phyloP scores from a whole-genome alignment of 768 basidiomycete genomes.

The Steccherinum ochraceum region DNA sequence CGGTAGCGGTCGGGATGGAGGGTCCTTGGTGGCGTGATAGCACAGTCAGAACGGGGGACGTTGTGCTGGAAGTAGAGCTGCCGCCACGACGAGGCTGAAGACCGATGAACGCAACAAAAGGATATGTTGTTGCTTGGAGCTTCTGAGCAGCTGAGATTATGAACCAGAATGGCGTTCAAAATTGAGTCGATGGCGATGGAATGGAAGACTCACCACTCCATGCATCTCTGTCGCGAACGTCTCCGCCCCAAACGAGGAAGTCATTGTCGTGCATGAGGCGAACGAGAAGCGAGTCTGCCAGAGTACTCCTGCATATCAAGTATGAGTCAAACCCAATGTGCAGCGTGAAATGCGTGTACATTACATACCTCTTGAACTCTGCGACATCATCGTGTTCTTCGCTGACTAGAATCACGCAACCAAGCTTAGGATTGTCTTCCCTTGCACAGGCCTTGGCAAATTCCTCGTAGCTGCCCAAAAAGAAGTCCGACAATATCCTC shows the following conservation, averaged over 20 bases:
- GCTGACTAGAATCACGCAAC: slow-evolving; percentile 78
- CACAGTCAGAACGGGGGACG: slow-evolving; percentile 57
- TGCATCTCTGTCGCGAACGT: slow-evolving; percentile 75
- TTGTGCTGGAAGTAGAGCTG: slow-evolving; percentile 30
- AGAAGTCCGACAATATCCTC: slow-evolving; percentile 75
- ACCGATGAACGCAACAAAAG: slow-evolving; percentile 87
- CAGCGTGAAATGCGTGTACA: too few relatives aligned
- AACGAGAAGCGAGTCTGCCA: slow-evolving; percentile 70
- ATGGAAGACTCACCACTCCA: slow-evolving; percentile 54
- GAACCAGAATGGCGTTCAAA: neutral
- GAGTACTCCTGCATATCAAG: slow-evolving; percentile 45
- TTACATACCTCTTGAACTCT: slow-evolving; percentile 73
- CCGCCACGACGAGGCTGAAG: slow-evolving; percentile 65
- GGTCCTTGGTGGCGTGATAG: slow-evolving; percentile 81
- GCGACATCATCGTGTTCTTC: slow-evolving; percentile 87
- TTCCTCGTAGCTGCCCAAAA: slow-evolving; percentile 73
- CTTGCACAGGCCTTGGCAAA: slow-evolving; percentile 64
- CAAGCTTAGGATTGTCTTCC: slow-evolving; percentile 52
- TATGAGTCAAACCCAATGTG: neutral
- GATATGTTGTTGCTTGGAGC: slow-evolving; percentile 84
- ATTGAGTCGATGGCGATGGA: neutral
- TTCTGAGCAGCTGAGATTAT: slow-evolving; percentile 50
- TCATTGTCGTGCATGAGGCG: slow-evolving; percentile 64
- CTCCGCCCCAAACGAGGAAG: slow-evolving; percentile 88
- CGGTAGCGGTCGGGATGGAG: slow-evolving; percentile 36